These are phyloP conservation scores for Pyracantha coccinea DNA, from an alignment of 331 rosid species.

Conservation along the genomic window DNA sequence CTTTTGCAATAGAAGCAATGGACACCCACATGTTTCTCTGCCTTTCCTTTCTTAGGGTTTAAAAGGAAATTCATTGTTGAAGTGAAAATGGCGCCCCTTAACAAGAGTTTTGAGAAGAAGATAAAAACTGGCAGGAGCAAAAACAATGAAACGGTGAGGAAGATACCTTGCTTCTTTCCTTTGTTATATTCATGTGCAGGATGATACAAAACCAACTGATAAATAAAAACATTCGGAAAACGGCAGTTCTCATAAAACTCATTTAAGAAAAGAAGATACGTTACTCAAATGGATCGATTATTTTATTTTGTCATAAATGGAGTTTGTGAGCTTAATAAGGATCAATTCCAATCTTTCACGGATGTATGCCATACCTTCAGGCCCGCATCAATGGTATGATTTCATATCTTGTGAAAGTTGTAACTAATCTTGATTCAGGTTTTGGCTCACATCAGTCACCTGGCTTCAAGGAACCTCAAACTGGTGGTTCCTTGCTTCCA, in stretches of 20 bases:
- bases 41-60: neutral
- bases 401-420: neutral
- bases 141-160: neutral
- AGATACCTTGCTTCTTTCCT: slow-evolving; percentile 3
- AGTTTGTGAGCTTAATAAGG: slow-evolving; percentile 12
- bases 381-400: neutral
- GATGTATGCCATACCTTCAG: slow-evolving; percentile 7
- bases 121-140: neutral
- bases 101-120: neutral
- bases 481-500: slow-evolving; percentile 3
- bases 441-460: neutral
- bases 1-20: neutral
- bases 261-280: neutral
- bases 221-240: slow-evolving; percentile 1
- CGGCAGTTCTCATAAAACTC: slow-evolving; percentile 9
- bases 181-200: slow-evolving; percentile 3
- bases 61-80: slow-evolving; percentile 13
- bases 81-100: neutral
- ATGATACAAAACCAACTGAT: slow-evolving; percentile 1
- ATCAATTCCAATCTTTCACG: neutral
- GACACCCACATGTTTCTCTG: neutral
- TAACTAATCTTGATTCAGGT: neutral
- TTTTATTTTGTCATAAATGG: neutral
- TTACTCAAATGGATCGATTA: neutral
- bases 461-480: neutral